Evolutionary conservation across 2,329 filamentous ascomycete species (phyloP), one percentile per base, ranked within the genome.

Genomic region (Arthroderma sp.): DNA sequence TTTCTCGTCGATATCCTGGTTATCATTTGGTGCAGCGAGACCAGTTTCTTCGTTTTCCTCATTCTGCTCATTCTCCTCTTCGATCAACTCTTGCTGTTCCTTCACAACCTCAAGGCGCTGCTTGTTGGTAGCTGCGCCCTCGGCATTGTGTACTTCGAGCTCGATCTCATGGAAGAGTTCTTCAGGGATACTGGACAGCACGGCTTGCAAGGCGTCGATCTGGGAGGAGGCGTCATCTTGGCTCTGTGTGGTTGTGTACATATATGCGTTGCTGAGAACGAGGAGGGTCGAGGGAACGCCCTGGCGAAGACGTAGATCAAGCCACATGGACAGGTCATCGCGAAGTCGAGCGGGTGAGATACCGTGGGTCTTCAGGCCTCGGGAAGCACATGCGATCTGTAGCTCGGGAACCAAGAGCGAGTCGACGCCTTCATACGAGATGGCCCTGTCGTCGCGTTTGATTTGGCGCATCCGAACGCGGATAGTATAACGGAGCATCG

Each of bases 161-260:
- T 96, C 91, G 51, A 98, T 95, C 71, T 98, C 91, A 73, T 98
- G 91, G 84, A 93, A 98, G 36, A 98, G 75, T 65, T 98, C 91
- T 66, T 98, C 91, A 3, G 91, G 91, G 50, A 98, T 96, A 49
- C 84, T 88, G 36, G 85, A 93, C 36, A 98, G 72, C 4, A 98
- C 91, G 45, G 87, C 85, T 49, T 88, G 85, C 40, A 98, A 77
- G 0, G 91, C 87, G 53, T 95, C 88, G 47, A 98, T 87, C 68
- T 96, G 89, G 49, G 78, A 85, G 30, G 83, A 80, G 57, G 91
- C 85, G 57, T 94, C 86, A 40, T 74, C 71, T 41, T 89, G 85
- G 56, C 88, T 87, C 49, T 83, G 81, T 28, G 61, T 60, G 49
- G 65, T 63, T 57, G 93, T 85, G 66, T 98, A 98, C 77, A 94